A percentile compares a stretch with the other conserved stretches of the same genome.
phyloP scores from a whole-genome alignment of 139 green algal species.

The Chlorella sp. region DNA sequence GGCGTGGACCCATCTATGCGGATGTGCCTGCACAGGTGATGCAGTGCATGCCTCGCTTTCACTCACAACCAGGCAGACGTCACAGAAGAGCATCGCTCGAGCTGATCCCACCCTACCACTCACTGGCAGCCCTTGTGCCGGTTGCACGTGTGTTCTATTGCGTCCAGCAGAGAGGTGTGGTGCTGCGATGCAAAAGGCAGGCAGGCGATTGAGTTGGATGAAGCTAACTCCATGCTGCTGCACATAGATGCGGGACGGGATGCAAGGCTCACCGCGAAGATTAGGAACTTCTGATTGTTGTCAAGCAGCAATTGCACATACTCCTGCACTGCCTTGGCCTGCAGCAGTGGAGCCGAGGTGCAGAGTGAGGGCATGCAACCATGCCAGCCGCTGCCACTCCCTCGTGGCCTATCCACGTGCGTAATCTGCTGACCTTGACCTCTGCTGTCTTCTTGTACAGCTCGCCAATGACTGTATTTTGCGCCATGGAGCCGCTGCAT shows the following conservation, averaged over 20 bases:
- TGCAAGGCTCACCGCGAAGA: conserved; percentile 82
- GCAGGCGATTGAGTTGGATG: no score
- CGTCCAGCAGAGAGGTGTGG: conserved; percentile 68
- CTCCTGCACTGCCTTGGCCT: conserved; percentile 60
- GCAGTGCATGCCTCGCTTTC: no score
- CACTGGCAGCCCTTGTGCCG: conserved; percentile 40
- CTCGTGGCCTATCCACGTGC: no score
- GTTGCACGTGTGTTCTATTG: conserved; percentile 69
- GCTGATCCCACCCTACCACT: conserved; percentile 30
- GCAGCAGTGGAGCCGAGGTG: neutral
- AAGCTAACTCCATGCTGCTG: no score
- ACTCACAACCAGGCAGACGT: no score
- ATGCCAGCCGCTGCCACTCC: no score
- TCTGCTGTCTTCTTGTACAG: conserved; percentile 73
- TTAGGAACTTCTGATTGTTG: conserved; percentile 87
- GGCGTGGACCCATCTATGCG: conserved; percentile 90
- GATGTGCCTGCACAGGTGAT: conserved; percentile 72
- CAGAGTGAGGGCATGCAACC: neutral
- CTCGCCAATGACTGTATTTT: conserved; percentile 63
- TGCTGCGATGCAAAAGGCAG: conserved; percentile 59
- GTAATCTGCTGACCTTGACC: no score
- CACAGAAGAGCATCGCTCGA: no score
- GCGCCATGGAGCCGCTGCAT: conserved; percentile 22
- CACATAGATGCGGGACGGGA: no score
- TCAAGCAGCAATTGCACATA: conserved; percentile 77